Percentiles rank a stretch among this genome's conserved stretches.
phyloP scores from a whole-genome alignment of 257 asterid species.

The Asclepias syriaca region DNA sequence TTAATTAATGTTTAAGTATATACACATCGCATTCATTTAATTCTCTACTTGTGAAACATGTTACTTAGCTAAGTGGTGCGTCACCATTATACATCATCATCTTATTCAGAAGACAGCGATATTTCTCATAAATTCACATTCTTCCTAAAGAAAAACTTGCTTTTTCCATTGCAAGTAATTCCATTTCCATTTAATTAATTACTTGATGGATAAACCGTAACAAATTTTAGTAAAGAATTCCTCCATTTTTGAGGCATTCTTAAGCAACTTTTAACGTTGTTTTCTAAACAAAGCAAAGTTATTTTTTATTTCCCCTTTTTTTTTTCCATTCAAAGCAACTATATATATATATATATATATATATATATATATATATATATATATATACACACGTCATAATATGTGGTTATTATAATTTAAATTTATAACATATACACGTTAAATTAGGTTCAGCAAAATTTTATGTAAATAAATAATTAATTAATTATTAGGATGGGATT shows the following conservation, averaged over 20 bases:
- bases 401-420: too few relatives aligned
- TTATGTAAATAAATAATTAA: too few relatives aligned
- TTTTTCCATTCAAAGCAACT: neutral
- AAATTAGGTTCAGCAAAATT: too few relatives aligned
- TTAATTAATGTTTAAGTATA: too few relatives aligned
- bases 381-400: too few relatives aligned
- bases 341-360: too few relatives aligned
- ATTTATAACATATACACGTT: too few relatives aligned
- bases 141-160: neutral
- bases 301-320: neutral
- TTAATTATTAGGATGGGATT: too few relatives aligned
- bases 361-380: too few relatives aligned
- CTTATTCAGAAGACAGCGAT: slow-evolving; percentile 5
- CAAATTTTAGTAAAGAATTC: neutral
- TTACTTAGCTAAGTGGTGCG: neutral
- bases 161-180: neutral
- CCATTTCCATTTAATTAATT: neutral
- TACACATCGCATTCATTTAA: neutral
- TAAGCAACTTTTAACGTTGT: slow-evolving; percentile 20
- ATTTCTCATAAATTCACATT: slow-evolving; percentile 2
- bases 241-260: neutral
- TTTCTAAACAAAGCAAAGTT: slow-evolving; percentile 25
- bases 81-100: neutral
- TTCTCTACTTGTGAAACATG: neutral
- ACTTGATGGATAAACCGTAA: slow-evolving; percentile 1